Evolutionary conservation across 345 rosid species (phyloP), one percentile per base, ranked within the genome.

Genomic region (Ceriops zippeliana): DNA sequence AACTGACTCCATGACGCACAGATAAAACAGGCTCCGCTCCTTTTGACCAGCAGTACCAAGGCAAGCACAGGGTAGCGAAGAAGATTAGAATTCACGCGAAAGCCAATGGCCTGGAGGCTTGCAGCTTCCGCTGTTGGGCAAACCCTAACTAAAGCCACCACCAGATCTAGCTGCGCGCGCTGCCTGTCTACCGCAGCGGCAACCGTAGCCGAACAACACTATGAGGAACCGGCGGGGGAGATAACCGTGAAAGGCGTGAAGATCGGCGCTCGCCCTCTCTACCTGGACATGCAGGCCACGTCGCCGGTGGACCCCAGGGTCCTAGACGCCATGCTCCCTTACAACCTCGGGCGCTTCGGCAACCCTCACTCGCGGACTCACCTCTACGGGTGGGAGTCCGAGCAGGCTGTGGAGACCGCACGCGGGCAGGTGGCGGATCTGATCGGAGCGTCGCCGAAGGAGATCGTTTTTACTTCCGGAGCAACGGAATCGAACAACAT

Each of bases 311-410:
- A 90, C 73, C 99, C 97, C 2, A 79, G 97, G 57, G 96, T 95
- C 19, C 71, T 88, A 9, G 97, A 95, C 67, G 90, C 96, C 5
- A 95, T 95, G 90, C 87, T 84, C 19, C 96, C 96, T 1, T 95
- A 80, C 63, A 79, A 81, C 63, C 69, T 90, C 70, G 80, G 85
- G 15, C 90, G 87, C 27, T 95, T 78, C 61, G 97, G 97, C 0
- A 95, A 91, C 73, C 96, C 99, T 49, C 99, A 95, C 85, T 95
- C 99, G 7, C 93, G 99, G 6, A 91, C 99, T 54, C 97, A 95
- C 75, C 85, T 91, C 9, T 91, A 79, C 80, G 99, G 99, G 16
- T 95, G 99, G 99, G 99, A 95, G 73, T 92, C 99, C 1, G 97
- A 95, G 62, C 76, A 64, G 65, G 99, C 97, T 2, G 96, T 88